phyloP scores from a whole-genome alignment of 75 land plant species.

The Pinus albicaulis region DNA sequence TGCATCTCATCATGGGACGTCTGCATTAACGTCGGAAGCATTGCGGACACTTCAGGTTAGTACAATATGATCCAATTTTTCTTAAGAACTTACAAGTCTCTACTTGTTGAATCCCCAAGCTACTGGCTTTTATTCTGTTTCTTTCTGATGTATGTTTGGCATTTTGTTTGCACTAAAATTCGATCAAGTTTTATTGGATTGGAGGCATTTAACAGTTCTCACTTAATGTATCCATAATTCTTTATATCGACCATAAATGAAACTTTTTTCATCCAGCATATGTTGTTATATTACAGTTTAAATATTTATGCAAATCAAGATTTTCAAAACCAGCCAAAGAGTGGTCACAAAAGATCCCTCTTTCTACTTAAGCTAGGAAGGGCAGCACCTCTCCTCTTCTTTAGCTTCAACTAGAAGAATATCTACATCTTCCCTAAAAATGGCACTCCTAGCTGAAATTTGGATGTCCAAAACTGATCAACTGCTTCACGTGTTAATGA shows the following conservation, averaged over 20 bases:
- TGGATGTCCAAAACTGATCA: too few relatives aligned
- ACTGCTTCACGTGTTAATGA: too few relatives aligned
- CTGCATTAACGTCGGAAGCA: slow-evolving; percentile 66
- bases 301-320: too few relatives aligned
- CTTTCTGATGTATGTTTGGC: too few relatives aligned
- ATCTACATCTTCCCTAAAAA: too few relatives aligned
- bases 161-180: not conserved
- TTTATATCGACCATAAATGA: too few relatives aligned
- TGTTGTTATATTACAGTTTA: not conserved
- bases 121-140: not conserved
- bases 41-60: slow-evolving; percentile 84
- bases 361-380: not conserved
- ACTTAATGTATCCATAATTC: too few relatives aligned
- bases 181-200: not conserved
- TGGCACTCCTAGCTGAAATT: too few relatives aligned
- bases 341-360: not conserved
- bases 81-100: not conserved
- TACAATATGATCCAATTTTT: not conserved
- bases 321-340: not conserved
- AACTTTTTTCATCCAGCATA: not conserved
- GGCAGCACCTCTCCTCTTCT: too few relatives aligned
- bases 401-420: too few relatives aligned
- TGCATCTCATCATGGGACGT: slow-evolving; percentile 43
- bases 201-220: too few relatives aligned
- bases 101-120: not conserved